phyloP scores from a whole-genome alignment of 2,329 filamentous ascomycete species.

The Diaporthe vexans region DNA sequence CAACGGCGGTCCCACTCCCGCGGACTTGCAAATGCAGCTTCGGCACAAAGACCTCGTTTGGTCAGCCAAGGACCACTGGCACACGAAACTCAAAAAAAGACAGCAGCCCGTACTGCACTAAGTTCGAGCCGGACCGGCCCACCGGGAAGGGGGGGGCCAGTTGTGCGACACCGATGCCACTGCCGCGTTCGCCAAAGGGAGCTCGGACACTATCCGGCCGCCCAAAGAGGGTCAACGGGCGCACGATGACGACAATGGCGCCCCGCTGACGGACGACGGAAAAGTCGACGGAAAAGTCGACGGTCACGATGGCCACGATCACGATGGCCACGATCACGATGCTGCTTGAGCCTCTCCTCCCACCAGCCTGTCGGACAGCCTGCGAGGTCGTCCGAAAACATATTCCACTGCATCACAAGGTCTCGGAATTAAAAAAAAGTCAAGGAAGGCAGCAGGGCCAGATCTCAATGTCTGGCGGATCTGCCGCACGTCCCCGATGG shows the following conservation, averaged over 20 bases:
- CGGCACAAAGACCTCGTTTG: neutral
- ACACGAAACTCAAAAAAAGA: constrained; percentile 1
- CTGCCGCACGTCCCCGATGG: constrained; percentile 1
- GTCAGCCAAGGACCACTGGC: neutral
- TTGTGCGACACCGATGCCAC: constrained; percentile 25
- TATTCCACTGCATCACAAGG: neutral
- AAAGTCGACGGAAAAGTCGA: neutral
- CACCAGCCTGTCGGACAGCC: neutral
- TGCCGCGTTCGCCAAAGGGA: constrained; percentile 3
- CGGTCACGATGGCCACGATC: constrained; percentile 5
- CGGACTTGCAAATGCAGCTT: constrained; percentile 15
- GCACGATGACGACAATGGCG: constrained; percentile 39
- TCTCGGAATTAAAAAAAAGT: neutral
- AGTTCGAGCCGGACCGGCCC: constrained; percentile 27
- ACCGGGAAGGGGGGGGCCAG: constrained; percentile 6
- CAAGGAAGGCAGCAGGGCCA: neutral
- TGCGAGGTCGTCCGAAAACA: neutral
- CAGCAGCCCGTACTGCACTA: neutral
- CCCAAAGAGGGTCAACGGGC: constrained; percentile 7
- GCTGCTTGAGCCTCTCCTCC: neutral
- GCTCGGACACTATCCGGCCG: constrained; percentile 31
- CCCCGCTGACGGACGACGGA: constrained; percentile 3
- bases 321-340: constrained; percentile 5
- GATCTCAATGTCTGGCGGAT: neutral
- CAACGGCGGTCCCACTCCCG: constrained; percentile 7